Evolutionary conservation across 106 monocot species (phyloP).

Genomic region (Platanthera zijinensis): DNA sequence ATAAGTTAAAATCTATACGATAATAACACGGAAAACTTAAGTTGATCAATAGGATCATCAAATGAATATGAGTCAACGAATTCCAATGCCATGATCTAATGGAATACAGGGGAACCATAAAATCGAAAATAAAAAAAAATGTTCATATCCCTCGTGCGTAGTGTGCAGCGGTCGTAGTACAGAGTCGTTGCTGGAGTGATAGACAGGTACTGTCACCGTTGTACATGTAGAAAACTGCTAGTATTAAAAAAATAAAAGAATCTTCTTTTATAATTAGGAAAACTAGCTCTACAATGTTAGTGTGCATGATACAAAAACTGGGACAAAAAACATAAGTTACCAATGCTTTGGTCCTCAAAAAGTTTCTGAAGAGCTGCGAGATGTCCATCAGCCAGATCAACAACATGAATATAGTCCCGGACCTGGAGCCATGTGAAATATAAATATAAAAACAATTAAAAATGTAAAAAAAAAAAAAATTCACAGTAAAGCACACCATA

Average conservation of each 20-base stretch:
- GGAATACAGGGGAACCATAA: not conserved
- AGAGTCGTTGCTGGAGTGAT: no score
- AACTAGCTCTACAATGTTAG: not conserved
- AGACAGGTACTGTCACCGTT: no score
- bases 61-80: no score
- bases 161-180: no score
- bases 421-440: slow-evolving; percentile 39
- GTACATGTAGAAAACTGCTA: no score
- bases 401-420: slow-evolving; percentile 92
- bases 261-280: no score
- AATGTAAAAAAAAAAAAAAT: not conserved
- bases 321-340: slow-evolving; percentile 15
- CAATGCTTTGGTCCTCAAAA: slow-evolving; percentile 42
- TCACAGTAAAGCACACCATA: not conserved
- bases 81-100: no score
- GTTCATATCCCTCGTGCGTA: no score
- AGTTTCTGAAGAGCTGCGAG: slow-evolving; percentile 70
- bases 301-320: not conserved
- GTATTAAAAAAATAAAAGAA: not conserved
- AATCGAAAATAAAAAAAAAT: not conserved
- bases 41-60: no score
- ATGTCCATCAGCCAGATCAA: slow-evolving; percentile 93
- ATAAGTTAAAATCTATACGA: no score
- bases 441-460: not conserved
- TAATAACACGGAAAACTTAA: no score